Percentiles rank a stretch among this genome's conserved stretches.
phyloP scores from a whole-genome alignment of 2,329 filamentous ascomycete species.

The Aotearoamyces nothofagi region DNA sequence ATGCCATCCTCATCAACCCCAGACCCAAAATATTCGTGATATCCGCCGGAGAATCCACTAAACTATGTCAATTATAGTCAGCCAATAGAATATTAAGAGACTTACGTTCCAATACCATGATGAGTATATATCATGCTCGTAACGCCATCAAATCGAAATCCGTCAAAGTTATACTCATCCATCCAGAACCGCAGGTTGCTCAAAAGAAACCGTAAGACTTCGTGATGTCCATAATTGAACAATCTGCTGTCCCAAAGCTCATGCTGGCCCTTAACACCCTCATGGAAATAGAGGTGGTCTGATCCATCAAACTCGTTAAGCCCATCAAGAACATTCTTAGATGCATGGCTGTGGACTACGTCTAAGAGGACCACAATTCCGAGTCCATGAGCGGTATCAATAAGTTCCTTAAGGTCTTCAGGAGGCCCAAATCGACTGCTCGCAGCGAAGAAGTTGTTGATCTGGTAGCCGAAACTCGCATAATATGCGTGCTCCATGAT shows the following conservation, averaged over 20 bases:
- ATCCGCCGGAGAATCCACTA: conserved; percentile 90
- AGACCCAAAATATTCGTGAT: conserved; percentile 92
- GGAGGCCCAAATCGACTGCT: conserved; percentile 90
- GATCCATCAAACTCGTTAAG: conserved; percentile 92
- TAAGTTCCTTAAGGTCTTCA: conserved; percentile 90
- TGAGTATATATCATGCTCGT: conserved; percentile 96
- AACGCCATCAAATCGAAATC: conserved; percentile 94
- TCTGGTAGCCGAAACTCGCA: conserved; percentile 95
- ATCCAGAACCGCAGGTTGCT: conserved; percentile 98
- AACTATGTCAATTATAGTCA: conserved; percentile 6
- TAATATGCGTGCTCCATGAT: conserved; percentile 99
- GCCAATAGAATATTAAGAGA: conserved; percentile 8
- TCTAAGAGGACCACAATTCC: conserved; percentile 86
- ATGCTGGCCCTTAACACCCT: conserved; percentile 68
- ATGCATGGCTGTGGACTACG: conserved; percentile 94
- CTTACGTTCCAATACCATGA: conserved; percentile 92
- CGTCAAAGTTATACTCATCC: conserved; percentile 94
- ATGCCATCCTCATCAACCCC: conserved; percentile 86
- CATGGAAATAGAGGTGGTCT: conserved; percentile 93
- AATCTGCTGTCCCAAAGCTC: conserved; percentile 92
- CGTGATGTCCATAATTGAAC: conserved; percentile 93
- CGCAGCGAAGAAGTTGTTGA: conserved; percentile 97
- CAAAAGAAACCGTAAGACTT: conserved; percentile 87
- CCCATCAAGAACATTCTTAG: conserved; percentile 91
- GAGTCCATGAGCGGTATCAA: conserved; percentile 85